Conservation (phyloP, 1,139 yeast genomes). For the Pichia sp. region DNA sequence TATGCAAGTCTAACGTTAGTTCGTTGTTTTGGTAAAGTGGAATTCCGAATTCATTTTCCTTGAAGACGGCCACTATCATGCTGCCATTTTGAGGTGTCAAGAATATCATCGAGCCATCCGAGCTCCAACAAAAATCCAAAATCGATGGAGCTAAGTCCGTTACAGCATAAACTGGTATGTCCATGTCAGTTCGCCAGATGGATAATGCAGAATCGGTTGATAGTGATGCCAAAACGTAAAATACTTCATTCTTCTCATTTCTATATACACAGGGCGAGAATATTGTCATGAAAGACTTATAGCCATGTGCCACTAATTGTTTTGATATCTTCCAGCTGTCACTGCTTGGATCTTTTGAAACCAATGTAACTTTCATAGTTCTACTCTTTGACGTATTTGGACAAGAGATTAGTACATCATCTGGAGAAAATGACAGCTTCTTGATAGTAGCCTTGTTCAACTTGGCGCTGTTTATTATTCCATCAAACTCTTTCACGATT, state of each 20-base stretch:
- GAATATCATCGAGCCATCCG: constrained; percentile 46
- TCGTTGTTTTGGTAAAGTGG: constrained; percentile 21
- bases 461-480: constrained; percentile 41
- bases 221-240: constrained; percentile 76
- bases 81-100: constrained; percentile 54
- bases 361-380: constrained; percentile 25
- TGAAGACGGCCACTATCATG: constrained; percentile 48
- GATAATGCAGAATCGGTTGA: constrained; percentile 80
- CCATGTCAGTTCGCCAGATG: constrained; percentile 79
- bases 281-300: constrained; percentile 46
- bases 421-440: constrained; percentile 52
- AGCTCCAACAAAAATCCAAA: constrained; percentile 72
- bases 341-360: constrained; percentile 17
- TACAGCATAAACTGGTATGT: constrained; percentile 70
- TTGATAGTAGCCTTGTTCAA: constrained; percentile 41
- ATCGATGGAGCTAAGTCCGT: constrained; percentile 58
- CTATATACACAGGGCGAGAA: constrained; percentile 52
- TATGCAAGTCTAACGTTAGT: constrained; percentile 29
- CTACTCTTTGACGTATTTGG: constrained; percentile 51
- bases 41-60: constrained; percentile 51
- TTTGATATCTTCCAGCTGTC: constrained; percentile 14
- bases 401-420: constrained; percentile 47
- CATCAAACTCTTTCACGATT: constrained; percentile 35
- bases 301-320: constrained; percentile 27
- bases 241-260: constrained; percentile 39